Conservation (phyloP, 495 filamentous ascomycete species). For the Tuber indicum region DNA sequence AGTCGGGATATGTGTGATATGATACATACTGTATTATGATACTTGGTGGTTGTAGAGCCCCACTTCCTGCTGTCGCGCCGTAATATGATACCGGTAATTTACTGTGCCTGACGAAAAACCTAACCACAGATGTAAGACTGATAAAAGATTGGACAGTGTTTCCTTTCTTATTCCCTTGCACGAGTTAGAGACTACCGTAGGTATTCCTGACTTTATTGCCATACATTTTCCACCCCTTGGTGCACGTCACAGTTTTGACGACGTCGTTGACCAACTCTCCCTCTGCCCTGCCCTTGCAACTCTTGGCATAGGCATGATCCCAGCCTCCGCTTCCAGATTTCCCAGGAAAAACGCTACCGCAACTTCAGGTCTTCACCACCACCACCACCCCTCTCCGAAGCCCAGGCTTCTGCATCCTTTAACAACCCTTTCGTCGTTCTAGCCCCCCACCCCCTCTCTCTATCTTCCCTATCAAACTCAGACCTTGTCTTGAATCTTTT, state of each 20-base stretch:
- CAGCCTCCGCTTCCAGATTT: background rate
- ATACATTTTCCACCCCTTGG: background rate
- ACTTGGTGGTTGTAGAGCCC: background rate
- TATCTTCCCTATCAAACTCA: background rate
- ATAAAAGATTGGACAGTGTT: background rate
- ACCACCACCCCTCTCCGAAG: background rate
- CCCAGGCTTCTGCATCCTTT: background rate
- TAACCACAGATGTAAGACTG: background rate
- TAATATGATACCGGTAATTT: background rate
- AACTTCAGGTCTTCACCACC: background rate
- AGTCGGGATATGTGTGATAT: background rate
- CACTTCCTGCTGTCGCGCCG: background rate
- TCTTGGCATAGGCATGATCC: slow-evolving; percentile 1
- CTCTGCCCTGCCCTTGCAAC: background rate
- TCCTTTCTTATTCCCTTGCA: background rate
- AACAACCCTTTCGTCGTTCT: background rate
- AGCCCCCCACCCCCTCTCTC: background rate
- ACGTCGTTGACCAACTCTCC: background rate
- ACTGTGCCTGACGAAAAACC: background rate
- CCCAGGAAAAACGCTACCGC: background rate
- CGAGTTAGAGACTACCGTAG: background rate
- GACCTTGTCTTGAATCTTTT: background rate
- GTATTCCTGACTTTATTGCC: background rate
- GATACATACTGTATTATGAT: background rate
- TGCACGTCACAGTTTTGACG: background rate